A percentile compares a stretch with the other conserved stretches of the same genome.
These are phyloP conservation scores for Lyophyllum semitale DNA, from an alignment of 768 basidiomycete species.

Conservation along the genomic window DNA sequence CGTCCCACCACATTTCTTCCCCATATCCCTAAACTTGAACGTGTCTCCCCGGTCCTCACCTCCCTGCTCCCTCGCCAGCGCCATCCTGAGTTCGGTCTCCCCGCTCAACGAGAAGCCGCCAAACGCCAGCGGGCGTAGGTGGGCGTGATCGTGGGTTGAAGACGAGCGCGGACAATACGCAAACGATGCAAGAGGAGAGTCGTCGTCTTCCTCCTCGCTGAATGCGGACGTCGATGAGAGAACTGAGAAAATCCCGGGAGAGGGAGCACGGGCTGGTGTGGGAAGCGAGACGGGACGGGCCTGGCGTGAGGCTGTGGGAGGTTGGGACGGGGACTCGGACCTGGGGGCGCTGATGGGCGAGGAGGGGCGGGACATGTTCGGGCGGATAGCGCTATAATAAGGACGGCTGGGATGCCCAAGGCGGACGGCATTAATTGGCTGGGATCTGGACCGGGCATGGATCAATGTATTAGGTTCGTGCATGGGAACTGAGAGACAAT, in stretches of 20 bases:
- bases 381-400: slow-evolving; percentile 56
- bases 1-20: slow-evolving; percentile 4
- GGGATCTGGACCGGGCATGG: slow-evolving; percentile 24
- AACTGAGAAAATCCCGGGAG: slow-evolving; percentile 19
- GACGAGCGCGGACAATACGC: slow-evolving; percentile 15
- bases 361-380: slow-evolving; percentile 18
- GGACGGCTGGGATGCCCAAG: slow-evolving; percentile 56
- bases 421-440: slow-evolving; percentile 31
- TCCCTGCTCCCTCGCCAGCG: slow-evolving; percentile 40
- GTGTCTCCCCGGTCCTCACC: slow-evolving; percentile 14
- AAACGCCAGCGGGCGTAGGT: slow-evolving; percentile 23
- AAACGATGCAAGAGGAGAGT: slow-evolving; percentile 10
- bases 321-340: slow-evolving; percentile 2
- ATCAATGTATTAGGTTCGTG: neutral
- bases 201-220: slow-evolving; percentile 3
- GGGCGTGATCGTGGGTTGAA: neutral
- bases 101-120: slow-evolving; percentile 60
- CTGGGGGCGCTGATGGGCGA: slow-evolving; percentile 6
- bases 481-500: neutral
- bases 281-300: slow-evolving; percentile 15
- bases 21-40: slow-evolving; percentile 22
- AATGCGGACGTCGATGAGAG: slow-evolving; percentile 14
- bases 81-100: slow-evolving; percentile 60
- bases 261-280: slow-evolving; percentile 13
- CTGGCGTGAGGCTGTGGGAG: neutral